These are phyloP conservation scores for Kernera saxatilis DNA, from an alignment of 345 rosid genomes.

Conservation along the genomic window DNA sequence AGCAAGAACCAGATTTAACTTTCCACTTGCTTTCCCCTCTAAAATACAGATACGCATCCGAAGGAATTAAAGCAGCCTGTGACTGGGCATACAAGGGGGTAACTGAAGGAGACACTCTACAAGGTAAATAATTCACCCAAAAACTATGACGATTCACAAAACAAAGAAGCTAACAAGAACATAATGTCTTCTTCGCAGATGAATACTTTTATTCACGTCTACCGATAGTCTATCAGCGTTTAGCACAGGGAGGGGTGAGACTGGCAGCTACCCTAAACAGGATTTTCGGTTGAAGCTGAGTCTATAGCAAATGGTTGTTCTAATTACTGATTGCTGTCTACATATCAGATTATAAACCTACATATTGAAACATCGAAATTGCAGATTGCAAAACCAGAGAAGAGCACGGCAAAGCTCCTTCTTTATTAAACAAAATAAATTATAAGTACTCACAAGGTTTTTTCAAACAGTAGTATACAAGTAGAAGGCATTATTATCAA, in stretches of 20 bases:
- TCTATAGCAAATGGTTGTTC: neutral
- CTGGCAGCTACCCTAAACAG: slow-evolving; percentile 80
- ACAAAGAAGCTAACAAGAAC: neutral
- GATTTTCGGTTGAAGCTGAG: slow-evolving; percentile 36
- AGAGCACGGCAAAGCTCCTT: neutral
- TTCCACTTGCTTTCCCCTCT: neutral
- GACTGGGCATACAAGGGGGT: slow-evolving; percentile 86
- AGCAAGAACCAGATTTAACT: neutral
- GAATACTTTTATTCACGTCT: slow-evolving; percentile 69
- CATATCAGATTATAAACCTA: neutral
- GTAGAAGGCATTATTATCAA: neutral
- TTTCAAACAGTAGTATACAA: neutral
- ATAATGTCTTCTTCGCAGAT: slow-evolving; percentile 40
- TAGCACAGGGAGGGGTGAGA: slow-evolving; percentile 89
- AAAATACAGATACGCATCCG: slow-evolving; percentile 66
- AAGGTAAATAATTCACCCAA: slow-evolving; percentile 35
- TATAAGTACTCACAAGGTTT: neutral
- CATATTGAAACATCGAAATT: neutral
- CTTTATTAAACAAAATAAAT: neutral
- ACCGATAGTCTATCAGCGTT: slow-evolving; percentile 50
- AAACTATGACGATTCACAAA: neutral
- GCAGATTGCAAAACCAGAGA: neutral
- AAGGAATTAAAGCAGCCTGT: slow-evolving; percentile 76
- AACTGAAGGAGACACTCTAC: slow-evolving; percentile 45
- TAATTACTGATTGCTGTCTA: neutral